Evolutionary conservation across 2,329 filamentous ascomycete genomes (phyloP).

Genomic region (Colletotrichum agaves): DNA sequence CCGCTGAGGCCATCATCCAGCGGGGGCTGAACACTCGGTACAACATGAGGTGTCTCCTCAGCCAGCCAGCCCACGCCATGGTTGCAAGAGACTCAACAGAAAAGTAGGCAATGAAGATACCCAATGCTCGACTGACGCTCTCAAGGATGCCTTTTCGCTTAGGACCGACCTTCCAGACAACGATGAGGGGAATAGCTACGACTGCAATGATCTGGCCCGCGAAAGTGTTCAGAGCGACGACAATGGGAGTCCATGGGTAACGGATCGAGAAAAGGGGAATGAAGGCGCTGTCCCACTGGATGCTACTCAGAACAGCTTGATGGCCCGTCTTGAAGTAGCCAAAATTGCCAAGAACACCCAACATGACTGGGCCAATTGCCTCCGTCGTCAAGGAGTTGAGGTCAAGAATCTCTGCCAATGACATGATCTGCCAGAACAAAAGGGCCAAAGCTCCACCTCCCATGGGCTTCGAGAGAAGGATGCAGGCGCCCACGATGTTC

Average conservation of each 20-base stretch:
- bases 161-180: conserved; percentile 89
- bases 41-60: conserved; percentile 94
- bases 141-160: conserved; percentile 77
- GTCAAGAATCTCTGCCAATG: conserved; percentile 74
- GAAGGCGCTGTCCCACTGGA: conserved; percentile 97
- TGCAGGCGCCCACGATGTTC: conserved; percentile 80
- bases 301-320: conserved; percentile 85
- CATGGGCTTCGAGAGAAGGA: conserved; percentile 93
- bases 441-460: conserved; percentile 85
- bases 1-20: conserved; percentile 83
- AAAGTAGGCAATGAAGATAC: conserved; percentile 83
- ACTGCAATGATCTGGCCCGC: conserved; percentile 88
- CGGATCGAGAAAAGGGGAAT: conserved; percentile 83
- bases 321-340: conserved; percentile 99
- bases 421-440: conserved; percentile 89
- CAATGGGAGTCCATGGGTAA: conserved; percentile 89
- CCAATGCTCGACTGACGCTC: conserved; percentile 75
- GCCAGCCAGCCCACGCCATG: conserved; percentile 88
- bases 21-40: conserved; percentile 93
- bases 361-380: conserved; percentile 83
- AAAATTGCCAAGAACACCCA: conserved; percentile 90
- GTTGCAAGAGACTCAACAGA: conserved; percentile 86
- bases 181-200: conserved; percentile 80
- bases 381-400: conserved; percentile 70
- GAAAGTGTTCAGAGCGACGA: conserved; percentile 87